Conservation (phyloP, 164 flowering plant genomes). For the Saururus chinensis region DNA sequence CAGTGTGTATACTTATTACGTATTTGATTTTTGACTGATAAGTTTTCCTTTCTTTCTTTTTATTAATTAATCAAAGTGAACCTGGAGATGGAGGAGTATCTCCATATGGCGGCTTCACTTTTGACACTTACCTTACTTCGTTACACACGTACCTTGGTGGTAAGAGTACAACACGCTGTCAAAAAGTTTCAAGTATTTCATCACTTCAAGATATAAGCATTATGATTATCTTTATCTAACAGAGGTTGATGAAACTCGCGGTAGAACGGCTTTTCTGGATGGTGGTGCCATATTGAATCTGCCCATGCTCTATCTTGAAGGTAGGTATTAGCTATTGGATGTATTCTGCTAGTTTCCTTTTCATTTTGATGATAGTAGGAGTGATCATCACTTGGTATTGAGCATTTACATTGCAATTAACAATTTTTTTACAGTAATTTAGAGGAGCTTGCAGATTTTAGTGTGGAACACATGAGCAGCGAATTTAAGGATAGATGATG, state of each 20-base stretch:
- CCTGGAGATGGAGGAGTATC: slow-evolving; percentile 30
- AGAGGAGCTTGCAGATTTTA: too few species aligned
- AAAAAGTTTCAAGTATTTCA: not conserved
- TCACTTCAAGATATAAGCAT: slow-evolving; percentile 3
- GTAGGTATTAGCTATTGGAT: slow-evolving; percentile 14
- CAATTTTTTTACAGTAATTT: too few species aligned
- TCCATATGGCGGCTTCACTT: slow-evolving; percentile 33
- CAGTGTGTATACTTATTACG: not conserved
- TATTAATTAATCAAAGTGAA: slow-evolving; percentile 11
- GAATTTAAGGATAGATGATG: too few species aligned
- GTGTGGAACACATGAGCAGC: not conserved
- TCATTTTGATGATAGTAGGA: not conserved
- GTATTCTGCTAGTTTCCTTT: not conserved
- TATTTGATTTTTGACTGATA: not conserved
- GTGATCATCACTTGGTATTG: too few species aligned
- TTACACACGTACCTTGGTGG: slow-evolving; percentile 96
- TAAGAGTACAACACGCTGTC: slow-evolving; percentile 19
- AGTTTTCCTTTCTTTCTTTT: not conserved
- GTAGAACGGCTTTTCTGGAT: slow-evolving; percentile 54
- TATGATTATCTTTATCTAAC: slow-evolving; percentile 15
- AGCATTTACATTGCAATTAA: too few species aligned
- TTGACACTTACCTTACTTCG: slow-evolving; percentile 62
- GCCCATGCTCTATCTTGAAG: slow-evolving; percentile 80
- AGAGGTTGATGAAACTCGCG: slow-evolving; percentile 90
- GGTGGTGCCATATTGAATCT: slow-evolving; percentile 63